Evolutionary conservation across 805 yeast species (phyloP).

Genomic region (Wickerhamiella dianesei): DNA sequence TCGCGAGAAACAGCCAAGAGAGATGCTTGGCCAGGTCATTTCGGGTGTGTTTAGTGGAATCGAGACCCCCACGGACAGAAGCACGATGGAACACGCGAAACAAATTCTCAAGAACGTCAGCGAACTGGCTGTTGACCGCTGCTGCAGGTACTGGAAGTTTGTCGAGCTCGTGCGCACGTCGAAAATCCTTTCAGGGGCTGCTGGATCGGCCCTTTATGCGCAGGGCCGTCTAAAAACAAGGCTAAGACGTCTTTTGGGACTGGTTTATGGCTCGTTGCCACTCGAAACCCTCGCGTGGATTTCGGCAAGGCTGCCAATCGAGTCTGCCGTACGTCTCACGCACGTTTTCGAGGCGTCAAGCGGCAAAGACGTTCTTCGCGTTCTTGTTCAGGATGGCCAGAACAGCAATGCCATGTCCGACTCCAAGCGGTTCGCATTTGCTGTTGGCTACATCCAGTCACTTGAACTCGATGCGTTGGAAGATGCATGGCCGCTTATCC

Average conservation of each 20-base stretch:
- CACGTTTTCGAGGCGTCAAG: constrained; percentile 19
- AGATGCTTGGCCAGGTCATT: not conserved
- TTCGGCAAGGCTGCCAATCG: constrained; percentile 2
- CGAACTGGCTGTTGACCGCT: constrained; percentile 9
- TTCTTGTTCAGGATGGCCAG: constrained; percentile 8
- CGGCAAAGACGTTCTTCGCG: constrained; percentile 13
- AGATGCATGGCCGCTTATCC: constrained; percentile 56
- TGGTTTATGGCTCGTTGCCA: constrained; percentile 15
- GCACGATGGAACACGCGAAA: constrained; percentile 39
- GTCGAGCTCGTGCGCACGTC: constrained; percentile 9
- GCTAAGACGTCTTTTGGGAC: constrained; percentile 17
- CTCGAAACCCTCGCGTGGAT: constrained; percentile 12
- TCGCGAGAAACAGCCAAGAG: not conserved
- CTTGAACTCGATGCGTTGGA: constrained; percentile 66
- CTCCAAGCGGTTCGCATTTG: constrained; percentile 26
- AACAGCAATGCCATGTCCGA: not conserved
- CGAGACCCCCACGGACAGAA: constrained; percentile 44
- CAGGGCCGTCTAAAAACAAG: constrained; percentile 21
- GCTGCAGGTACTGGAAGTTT: constrained; percentile 17
- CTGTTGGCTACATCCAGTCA: constrained; percentile 47
- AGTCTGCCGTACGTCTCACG: constrained; percentile 14
- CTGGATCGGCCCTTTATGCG: constrained; percentile 13
- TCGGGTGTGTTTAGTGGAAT: constrained; percentile 20
- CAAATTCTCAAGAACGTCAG: constrained; percentile 11
- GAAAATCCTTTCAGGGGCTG: not conserved